Evolutionary conservation across 345 rosid species (phyloP).

Genomic region (Jatropha curcas): DNA sequence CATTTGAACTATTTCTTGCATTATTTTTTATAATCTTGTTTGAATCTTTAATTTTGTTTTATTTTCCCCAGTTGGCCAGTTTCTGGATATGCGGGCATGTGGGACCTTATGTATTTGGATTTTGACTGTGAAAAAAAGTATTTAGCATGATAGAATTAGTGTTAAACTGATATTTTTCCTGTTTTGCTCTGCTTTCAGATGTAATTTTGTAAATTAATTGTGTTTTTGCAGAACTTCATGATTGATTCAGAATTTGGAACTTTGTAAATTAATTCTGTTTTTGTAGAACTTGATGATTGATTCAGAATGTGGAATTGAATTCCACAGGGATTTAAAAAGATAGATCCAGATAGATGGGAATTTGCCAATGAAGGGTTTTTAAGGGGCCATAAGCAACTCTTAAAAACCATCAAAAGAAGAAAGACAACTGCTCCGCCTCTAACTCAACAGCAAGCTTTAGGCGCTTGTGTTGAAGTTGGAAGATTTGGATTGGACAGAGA

Average conservation of each 20-base stretch:
- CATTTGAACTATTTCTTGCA: background rate
- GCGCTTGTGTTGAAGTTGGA: slow-evolving; percentile 58
- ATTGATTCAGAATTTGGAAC: background rate
- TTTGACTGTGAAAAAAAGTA: background rate
- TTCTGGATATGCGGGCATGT: slow-evolving; percentile 19
- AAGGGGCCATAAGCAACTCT: slow-evolving; percentile 64
- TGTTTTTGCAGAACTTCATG: background rate
- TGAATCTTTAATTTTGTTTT: background rate
- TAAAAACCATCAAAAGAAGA: slow-evolving; percentile 76
- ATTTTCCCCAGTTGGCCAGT: slow-evolving; percentile 5
- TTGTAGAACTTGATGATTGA: background rate
- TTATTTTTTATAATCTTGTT: background rate
- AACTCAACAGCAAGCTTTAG: slow-evolving; percentile 36
- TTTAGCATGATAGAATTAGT: background rate
- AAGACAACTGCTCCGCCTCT: slow-evolving; percentile 42
- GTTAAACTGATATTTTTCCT: background rate
- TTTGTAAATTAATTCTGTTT: background rate
- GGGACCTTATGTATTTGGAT: slow-evolving; percentile 18
- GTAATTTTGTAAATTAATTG: background rate
- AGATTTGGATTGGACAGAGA: slow-evolving; percentile 48
- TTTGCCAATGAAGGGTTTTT: slow-evolving; percentile 83
- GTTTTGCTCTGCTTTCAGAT: background rate
- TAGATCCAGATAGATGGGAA: slow-evolving; percentile 79
- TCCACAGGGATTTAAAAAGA: slow-evolving; percentile 80
- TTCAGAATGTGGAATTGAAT: background rate